Conservation (phyloP, 2,329 filamentous ascomycete genomes). For the Emydomyces testavorans region DNA sequence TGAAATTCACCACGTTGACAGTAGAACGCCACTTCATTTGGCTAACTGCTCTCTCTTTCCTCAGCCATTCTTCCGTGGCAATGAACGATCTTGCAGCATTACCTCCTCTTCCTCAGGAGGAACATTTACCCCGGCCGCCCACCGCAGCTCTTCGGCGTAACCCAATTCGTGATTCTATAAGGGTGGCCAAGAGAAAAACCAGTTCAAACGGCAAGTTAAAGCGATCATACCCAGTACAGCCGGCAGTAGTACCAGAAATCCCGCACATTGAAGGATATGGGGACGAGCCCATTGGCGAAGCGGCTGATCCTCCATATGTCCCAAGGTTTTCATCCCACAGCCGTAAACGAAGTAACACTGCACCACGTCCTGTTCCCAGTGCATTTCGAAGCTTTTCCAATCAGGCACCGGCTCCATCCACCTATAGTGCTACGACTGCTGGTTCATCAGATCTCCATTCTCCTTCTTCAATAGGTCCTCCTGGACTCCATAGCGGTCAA, state of each 20-base stretch:
- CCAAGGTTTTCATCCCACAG: constrained; percentile 52
- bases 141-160: constrained; percentile 43
- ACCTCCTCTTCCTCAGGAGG: constrained; percentile 41
- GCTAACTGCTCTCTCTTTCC: constrained; percentile 87
- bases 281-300: constrained; percentile 30
- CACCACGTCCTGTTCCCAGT: constrained; percentile 56
- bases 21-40: constrained; percentile 86
- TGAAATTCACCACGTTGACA: constrained; percentile 83
- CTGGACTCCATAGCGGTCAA: constrained; percentile 26
- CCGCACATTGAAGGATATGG: constrained; percentile 22
- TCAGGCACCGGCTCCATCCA: constrained; percentile 29
- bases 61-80: constrained; percentile 76
- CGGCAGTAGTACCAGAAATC: constrained; percentile 27
- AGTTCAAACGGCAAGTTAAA: constrained; percentile 33
- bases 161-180: constrained; percentile 76
- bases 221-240: constrained; percentile 29
- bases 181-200: constrained; percentile 65
- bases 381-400: constrained; percentile 69
- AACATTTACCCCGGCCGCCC: constrained; percentile 30
- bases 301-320: constrained; percentile 42
- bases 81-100: constrained; percentile 59
- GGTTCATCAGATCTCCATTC: constrained; percentile 50
- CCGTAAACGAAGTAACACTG: constrained; percentile 82
- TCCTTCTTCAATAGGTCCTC: constrained; percentile 20
- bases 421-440: constrained; percentile 45